phyloP scores from a whole-genome alignment of 495 filamentous ascomycete species.

The Aspergillus ellipticus region DNA sequence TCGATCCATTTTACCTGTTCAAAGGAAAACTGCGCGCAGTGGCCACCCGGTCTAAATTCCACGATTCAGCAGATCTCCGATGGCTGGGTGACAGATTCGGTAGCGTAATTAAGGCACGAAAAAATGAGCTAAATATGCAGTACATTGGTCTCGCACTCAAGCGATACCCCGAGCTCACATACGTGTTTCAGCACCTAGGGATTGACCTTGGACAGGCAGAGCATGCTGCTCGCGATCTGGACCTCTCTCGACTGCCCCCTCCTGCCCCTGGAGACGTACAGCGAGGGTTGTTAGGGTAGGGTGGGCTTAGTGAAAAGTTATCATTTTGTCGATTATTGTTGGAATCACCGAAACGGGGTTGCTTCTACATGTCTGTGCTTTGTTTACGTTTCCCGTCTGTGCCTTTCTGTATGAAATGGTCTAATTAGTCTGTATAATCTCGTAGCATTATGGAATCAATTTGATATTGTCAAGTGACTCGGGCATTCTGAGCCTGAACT shows the following conservation, averaged over 20 bases:
- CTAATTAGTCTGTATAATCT: too few relatives aligned
- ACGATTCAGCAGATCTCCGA: conserved; percentile 22
- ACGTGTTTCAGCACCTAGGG: conserved; percentile 8
- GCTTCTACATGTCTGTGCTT: too few relatives aligned
- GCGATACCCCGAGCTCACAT: conserved; percentile 12
- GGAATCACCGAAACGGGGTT: too few relatives aligned
- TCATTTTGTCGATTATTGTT: too few relatives aligned
- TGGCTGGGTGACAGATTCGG: conserved; percentile 11
- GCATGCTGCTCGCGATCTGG: conserved; percentile 5
- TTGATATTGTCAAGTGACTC: too few relatives aligned
- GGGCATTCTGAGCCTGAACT: too few relatives aligned
- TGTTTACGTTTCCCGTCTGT: too few relatives aligned
- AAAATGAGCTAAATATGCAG: conserved; percentile 5
- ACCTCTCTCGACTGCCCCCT: conserved; percentile 6
- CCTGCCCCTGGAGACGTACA: conserved; percentile 13
- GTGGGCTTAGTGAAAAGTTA: too few relatives aligned
- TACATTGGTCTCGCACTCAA: conserved; percentile 15
- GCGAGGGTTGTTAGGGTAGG: conserved; percentile 11
- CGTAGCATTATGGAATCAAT: too few relatives aligned
- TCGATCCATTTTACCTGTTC: conserved; percentile 23
- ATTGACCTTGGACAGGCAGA: conserved; percentile 7
- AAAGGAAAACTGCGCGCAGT: conserved; percentile 27
- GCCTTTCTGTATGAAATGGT: too few relatives aligned
- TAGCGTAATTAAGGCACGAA: conserved; percentile 4
- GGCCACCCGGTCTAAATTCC: conserved; percentile 18